A percentile compares a stretch with the other conserved stretches of the same genome.
Evolutionary conservation across 2,329 filamentous ascomycete genomes (phyloP).

Genomic region (Fusarium pseudonygamai): DNA sequence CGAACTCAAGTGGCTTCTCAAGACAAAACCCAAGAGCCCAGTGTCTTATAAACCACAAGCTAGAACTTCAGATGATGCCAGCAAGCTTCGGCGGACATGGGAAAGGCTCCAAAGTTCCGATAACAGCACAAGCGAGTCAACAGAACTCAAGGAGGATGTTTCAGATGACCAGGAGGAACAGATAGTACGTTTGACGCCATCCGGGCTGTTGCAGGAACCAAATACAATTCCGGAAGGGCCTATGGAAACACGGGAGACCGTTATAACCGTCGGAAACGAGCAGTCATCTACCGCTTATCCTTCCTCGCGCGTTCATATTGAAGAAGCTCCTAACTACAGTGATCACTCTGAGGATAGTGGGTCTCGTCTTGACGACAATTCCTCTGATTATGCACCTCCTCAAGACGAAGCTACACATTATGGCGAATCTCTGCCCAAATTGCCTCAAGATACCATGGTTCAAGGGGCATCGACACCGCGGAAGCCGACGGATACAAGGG

Average conservation of each 20-base stretch:
- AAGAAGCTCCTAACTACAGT: not conserved
- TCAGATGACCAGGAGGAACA: not conserved
- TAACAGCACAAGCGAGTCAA: not conserved
- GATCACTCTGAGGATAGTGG: not conserved
- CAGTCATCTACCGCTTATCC: not conserved
- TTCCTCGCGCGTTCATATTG: not conserved
- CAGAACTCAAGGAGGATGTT: not conserved
- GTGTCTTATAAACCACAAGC: not conserved
- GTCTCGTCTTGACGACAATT: not conserved
- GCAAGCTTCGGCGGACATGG: not conserved
- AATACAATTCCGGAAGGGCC: not conserved
- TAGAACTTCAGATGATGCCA: not conserved
- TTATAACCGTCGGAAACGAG: not conserved
- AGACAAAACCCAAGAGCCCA: constrained; percentile 9
- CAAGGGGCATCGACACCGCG: constrained; percentile 4
- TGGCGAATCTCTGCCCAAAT: not conserved
- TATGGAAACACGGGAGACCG: not conserved
- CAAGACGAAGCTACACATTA: not conserved
- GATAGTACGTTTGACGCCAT: not conserved
- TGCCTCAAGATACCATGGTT: not conserved
- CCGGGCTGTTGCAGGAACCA: not conserved
- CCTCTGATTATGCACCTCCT: not conserved
- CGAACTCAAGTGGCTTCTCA: constrained; percentile 32
- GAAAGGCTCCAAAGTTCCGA: not conserved
- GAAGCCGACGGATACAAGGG: not conserved